Evolutionary conservation across 768 basidiomycete genomes (phyloP), one percentile per base, ranked within the genome.

Genomic region (Gloeostereum incarnatum): DNA sequence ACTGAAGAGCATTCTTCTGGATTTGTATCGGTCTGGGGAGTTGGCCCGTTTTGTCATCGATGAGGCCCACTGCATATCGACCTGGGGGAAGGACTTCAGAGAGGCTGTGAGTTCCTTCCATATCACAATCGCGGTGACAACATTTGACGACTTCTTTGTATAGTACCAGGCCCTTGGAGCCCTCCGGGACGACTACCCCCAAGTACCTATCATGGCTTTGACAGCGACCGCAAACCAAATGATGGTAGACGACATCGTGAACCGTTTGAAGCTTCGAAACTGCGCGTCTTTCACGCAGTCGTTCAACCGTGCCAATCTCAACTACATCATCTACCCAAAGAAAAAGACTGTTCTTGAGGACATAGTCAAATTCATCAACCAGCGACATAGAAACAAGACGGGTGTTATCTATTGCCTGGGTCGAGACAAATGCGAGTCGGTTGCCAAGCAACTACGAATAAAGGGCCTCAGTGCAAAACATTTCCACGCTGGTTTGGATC

Each of bases 51-150:
- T 99, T 53, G 92, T 96, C 1, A 73, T 97, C 36, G 96, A 99
- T 53, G 96, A 99, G 55, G 94, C 92, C 2, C 96, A 99, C 56
- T 91, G 90, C 55, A 86, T 98, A 30, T 81, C 79, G 10, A 79
- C 80, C 16, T 98, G 96, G 96, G 96, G 94, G 5, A 79, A 92
- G 51, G 83, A 92, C 53, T 93, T 96, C 51, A 77, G 94, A 35
- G 74, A 75, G n/a, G 75, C 84, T 18, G 85, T 87, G 59, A 48
- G 80, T 55, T 3, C 17, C 23, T 40, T 40, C 24, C 22, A 24
- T 16, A 5, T n/a, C n/a, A n/a, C n/a, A n/a, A n/a, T n/a, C n/a
- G n/a, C 23, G 22, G 4, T 11, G 16, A 18, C 30, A 30, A 32
- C 21, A 29, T 35, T 27, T 25, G 26, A 6, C 30, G 19, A 32